Evolutionary conservation across 257 asterid species (phyloP).

Genomic region (Ophiorrhiza pumila): DNA sequence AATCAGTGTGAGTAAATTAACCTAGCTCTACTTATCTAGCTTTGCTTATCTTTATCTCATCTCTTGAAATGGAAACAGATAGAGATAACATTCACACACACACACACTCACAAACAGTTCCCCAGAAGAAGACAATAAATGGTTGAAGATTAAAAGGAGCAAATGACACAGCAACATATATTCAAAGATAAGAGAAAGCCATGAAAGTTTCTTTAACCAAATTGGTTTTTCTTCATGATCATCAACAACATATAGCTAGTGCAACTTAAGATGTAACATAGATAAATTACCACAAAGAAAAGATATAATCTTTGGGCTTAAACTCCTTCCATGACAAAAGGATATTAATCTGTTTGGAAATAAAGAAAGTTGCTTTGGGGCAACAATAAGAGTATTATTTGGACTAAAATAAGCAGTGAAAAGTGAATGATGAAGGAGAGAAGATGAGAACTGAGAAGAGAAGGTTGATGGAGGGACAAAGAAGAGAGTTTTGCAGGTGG

Average conservation of each 20-base stretch:
- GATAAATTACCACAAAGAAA: constrained; percentile 2
- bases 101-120: constrained; percentile 13
- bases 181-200: constrained; percentile 5
- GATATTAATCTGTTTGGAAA: not conserved
- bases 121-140: constrained; percentile 27
- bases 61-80: constrained; percentile 30
- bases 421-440: constrained; percentile 20
- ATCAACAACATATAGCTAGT: not conserved
- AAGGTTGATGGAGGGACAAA: constrained; percentile 13
- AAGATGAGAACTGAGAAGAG: constrained; percentile 18
- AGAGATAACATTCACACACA: constrained; percentile 23
- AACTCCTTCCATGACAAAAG: not conserved
- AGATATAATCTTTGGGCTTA: not conserved
- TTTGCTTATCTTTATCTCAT: constrained; percentile 25
- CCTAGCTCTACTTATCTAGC: constrained; percentile 5
- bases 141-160: constrained; percentile 18
- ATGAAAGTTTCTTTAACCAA: not conserved
- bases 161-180: constrained; percentile 9
- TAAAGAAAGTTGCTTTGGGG: not conserved
- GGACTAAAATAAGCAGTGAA: constrained; percentile 10
- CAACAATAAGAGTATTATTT: not conserved
- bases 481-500: constrained; percentile 46
- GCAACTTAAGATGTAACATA: constrained; percentile 10
- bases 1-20: constrained; percentile 16
- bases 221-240: constrained; percentile 1